Evolutionary conservation across 371 early-diverging fungal species (phyloP), one percentile per base, ranked within the genome.

Genomic region (Mortierella sp.): DNA sequence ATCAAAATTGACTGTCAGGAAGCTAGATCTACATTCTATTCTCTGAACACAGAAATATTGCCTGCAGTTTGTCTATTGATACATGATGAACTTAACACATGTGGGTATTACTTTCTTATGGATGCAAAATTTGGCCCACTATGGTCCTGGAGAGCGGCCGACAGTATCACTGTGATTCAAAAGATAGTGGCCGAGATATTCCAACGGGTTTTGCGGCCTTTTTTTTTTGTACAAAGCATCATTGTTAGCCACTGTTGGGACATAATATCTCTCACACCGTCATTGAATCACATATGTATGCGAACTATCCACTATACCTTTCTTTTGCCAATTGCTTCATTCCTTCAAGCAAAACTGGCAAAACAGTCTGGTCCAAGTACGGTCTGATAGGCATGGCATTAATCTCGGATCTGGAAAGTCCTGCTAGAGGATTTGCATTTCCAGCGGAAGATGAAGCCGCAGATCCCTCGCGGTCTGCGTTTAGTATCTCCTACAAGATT

Each of bases 281-380:
- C 28, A 53, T 28, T n/a, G n/a, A 23, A 26, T 17, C n/a, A 19
- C 12, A 19, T 19, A 17, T 19, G 17, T 19, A 6, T 6, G 6
- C 17, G 6, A 23, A 53, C 42, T 29, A 40, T 13, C 7, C 49
- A 35, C 28, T 42, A 64, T 87, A 91, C 91, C 90, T 80, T 68
- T 91, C 90, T 42, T 83, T 82, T 22, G 85, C 88, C 8, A 90
- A 68, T 42, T 84, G 75, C 72, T 89, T 89, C 85, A 91, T 82
- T n/a, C 91, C 91, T 61, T 91, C 90, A 26, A 90, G 72, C n/a
- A 91, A 70, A 2, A 87, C 85, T 34, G 90, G 90, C 0, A 89
- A 84, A 7, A 91, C 90, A 7, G 89, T 86, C 2, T 85, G 81
- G 66, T 91, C 91, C 5, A 91, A 78, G 71, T 91, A 91, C 4